Evolutionary conservation across 1,284 basidiomycete genomes (phyloP).

Genomic region (Phylloporus sp.): DNA sequence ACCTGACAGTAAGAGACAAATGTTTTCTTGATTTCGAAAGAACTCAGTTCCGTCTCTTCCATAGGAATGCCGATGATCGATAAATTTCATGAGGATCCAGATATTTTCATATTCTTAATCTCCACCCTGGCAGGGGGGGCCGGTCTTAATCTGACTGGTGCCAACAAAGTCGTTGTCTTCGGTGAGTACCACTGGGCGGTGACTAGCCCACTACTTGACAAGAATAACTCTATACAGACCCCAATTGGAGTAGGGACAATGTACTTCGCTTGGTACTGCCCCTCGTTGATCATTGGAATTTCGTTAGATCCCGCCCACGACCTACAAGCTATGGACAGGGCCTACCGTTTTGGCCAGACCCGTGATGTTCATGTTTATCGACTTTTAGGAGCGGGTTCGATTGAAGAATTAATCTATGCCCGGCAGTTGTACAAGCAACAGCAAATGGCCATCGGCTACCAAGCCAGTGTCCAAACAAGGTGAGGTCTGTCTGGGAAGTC

Average conservation of each 20-base stretch:
- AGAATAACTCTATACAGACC: slow-evolving; percentile 53
- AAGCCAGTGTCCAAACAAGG: slow-evolving; percentile 80
- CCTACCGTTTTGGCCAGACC: slow-evolving; percentile 87
- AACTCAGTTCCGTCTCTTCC: slow-evolving; percentile 15
- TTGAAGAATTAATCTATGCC: slow-evolving; percentile 86
- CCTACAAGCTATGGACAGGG: slow-evolving; percentile 87
- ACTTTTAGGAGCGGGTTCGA: slow-evolving; percentile 82
- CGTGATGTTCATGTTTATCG: slow-evolving; percentile 87
- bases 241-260: slow-evolving; percentile 80
- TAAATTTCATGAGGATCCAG: slow-evolving; percentile 74
- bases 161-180: slow-evolving; percentile 88
- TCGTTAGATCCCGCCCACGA: slow-evolving; percentile 81
- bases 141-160: slow-evolving; percentile 74
- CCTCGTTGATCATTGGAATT: slow-evolving; percentile 3
- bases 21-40: not conserved
- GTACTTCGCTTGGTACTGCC: not conserved
- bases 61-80: slow-evolving; percentile 85
- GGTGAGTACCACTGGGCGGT: slow-evolving; percentile 49
- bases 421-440: slow-evolving; percentile 91
- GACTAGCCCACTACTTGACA: not conserved
- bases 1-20: slow-evolving; percentile 55
- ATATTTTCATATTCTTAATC: slow-evolving; percentile 78
- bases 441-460: slow-evolving; percentile 86
- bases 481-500: slow-evolving; percentile 25
- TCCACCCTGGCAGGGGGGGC: slow-evolving; percentile 81